Evolutionary conservation across 352 stramenopile species (phyloP).

Genomic region (Pythium aquatile): DNA sequence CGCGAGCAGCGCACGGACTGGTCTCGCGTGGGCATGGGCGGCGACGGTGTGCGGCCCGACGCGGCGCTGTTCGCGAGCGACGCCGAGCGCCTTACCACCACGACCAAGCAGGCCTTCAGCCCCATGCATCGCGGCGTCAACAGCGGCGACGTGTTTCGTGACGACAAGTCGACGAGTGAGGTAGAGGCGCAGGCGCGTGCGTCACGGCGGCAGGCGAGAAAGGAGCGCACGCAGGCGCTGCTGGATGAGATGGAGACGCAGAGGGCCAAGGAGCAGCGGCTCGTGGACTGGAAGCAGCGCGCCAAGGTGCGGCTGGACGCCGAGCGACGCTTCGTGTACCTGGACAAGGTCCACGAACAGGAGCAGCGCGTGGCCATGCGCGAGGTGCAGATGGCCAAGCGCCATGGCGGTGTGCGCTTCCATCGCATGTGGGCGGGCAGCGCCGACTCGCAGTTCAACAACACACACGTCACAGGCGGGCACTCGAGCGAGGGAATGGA

Average conservation of each 20-base stretch:
- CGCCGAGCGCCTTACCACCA: conserved; percentile 59
- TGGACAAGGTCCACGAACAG: conserved; percentile 58
- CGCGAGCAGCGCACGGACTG: conserved; percentile 68
- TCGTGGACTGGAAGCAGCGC: conserved; percentile 54
- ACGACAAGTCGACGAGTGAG: conserved; percentile 29
- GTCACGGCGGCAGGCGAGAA: conserved; percentile 33
- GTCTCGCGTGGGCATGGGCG: conserved; percentile 69
- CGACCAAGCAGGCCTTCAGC: conserved; percentile 47
- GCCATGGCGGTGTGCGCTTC: conserved; percentile 59
- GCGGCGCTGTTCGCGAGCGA: conserved; percentile 43
- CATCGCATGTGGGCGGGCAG: conserved; percentile 84
- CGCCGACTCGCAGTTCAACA: conserved; percentile 74
- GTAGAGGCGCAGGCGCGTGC: conserved; percentile 39
- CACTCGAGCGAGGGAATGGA: neutral
- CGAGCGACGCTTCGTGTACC: conserved; percentile 50
- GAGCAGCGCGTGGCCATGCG: conserved; percentile 50
- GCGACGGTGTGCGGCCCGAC: conserved; percentile 48
- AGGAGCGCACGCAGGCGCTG: conserved; percentile 46
- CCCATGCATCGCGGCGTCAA: conserved; percentile 41
- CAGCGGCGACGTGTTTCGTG: conserved; percentile 42
- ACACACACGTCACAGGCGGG: conserved; percentile 24
- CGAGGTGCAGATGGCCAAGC: conserved; percentile 63
- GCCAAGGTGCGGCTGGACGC: conserved; percentile 50
- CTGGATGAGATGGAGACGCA: conserved; percentile 33
- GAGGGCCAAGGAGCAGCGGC: conserved; percentile 34